phyloP scores from a whole-genome alignment of 208 protist species.

The Trypanosoma theileri region DNA sequence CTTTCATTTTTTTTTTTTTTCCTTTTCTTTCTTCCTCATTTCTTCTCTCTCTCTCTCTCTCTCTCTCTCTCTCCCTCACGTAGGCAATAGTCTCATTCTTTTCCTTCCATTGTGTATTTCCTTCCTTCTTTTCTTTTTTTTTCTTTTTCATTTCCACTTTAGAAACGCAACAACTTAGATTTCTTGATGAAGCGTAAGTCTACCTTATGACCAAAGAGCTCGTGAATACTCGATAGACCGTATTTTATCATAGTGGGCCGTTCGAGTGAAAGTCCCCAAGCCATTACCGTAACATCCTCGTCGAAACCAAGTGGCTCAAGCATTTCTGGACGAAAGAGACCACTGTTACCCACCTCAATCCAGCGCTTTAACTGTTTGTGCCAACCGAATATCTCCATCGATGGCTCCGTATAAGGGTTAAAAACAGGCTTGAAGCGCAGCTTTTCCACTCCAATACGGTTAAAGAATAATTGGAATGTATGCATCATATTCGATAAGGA shows the following conservation, averaged over 20 bases:
- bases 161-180: conserved; percentile 86
- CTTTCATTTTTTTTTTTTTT: not conserved
- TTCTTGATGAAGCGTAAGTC: conserved; percentile 88
- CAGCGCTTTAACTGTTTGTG: conserved; percentile 95
- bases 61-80: not conserved
- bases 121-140: not conserved
- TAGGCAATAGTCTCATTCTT: not conserved
- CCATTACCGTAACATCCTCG: conserved; percentile 97
- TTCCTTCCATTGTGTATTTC: conserved; percentile 9
- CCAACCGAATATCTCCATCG: conserved; percentile 99
- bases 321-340: conserved; percentile 99
- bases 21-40: not conserved
- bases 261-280: conserved; percentile 99
- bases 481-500: conserved; percentile 99
- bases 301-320: conserved; percentile 98
- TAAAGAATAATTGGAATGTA: conserved; percentile 98
- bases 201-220: conserved; percentile 97
- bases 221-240: conserved; percentile 98
- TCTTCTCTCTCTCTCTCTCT: not conserved
- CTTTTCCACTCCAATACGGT: conserved; percentile 94
- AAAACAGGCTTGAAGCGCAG: conserved; percentile 99
- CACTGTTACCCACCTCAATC: conserved; percentile 99
- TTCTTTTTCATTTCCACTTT: conserved; percentile 15
- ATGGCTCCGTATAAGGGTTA: conserved; percentile 99
- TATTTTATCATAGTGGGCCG: conserved; percentile 99